A percentile compares a stretch with the other conserved stretches of the same genome.
phyloP scores from a whole-genome alignment of 1,284 basidiomycete genomes.

The Hortiboletus rubellus region DNA sequence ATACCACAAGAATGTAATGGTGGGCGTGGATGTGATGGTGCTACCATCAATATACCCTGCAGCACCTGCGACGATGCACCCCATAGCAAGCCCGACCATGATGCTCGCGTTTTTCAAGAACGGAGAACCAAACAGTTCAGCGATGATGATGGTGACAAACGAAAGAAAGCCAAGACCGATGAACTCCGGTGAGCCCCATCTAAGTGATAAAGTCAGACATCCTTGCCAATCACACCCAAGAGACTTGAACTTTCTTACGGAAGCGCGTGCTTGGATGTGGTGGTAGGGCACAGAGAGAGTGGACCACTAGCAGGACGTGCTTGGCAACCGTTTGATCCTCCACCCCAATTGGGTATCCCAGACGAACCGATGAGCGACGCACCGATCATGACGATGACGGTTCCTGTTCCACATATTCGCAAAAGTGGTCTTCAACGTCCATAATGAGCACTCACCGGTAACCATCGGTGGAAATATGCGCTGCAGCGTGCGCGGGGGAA shows the following conservation, averaged over 20 bases:
- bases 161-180: slow-evolving; percentile 85
- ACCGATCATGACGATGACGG: slow-evolving; percentile 77
- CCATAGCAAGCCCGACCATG: slow-evolving; percentile 72
- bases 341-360: slow-evolving; percentile 82
- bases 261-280: slow-evolving; percentile 56
- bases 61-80: slow-evolving; percentile 77
- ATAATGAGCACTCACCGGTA: slow-evolving; percentile 49
- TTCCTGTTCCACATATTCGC: slow-evolving; percentile 42
- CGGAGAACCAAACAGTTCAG: slow-evolving; percentile 77
- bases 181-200: slow-evolving; percentile 80
- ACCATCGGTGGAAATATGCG: slow-evolving; percentile 81
- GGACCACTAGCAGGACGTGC: slow-evolving; percentile 59
- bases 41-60: slow-evolving; percentile 71
- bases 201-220: slow-evolving; percentile 19
- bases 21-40: slow-evolving; percentile 64
- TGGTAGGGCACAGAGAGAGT: slow-evolving; percentile 70
- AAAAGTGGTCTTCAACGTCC: background rate
- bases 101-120: slow-evolving; percentile 81
- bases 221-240: background rate
- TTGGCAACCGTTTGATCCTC: slow-evolving; percentile 72
- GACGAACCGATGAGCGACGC: slow-evolving; percentile 71
- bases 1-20: slow-evolving; percentile 77
- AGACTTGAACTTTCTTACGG: slow-evolving; percentile 26
- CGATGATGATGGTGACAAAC: slow-evolving; percentile 75
- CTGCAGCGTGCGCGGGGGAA: slow-evolving; percentile 62